Base-by-base conservation (phyloP, 257 asterid genomes). In the Knoxia roxburghii region DNA sequence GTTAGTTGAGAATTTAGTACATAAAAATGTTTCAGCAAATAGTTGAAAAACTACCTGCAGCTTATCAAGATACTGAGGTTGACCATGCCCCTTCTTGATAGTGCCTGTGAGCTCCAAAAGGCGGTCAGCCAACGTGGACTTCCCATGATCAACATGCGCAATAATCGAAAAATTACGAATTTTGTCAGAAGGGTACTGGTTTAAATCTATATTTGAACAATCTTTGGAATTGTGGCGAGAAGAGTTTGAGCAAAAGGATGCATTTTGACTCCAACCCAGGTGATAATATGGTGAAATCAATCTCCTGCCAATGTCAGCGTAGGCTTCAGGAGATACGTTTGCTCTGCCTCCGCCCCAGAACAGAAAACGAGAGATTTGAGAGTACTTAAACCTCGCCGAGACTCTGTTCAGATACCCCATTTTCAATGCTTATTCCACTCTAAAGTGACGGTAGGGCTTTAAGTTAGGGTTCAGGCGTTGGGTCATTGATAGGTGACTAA, bases 121-220 rank as follows among this genome's bases (percentile, higher is more conserved):
- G 59, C 99, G 81, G 79, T 93, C 99, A 73, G 99, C 99, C 24
- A 93, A 84, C 9, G 99, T 93, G n/a, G 99, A 93, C 75, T 93
- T 93, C 4, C 99, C 99, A 55, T 94, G 99, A 79, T 90, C 99
- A 60, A 94, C 95, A 67, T 94, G 99, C 15, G 99, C 99, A 74
- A 93, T 93, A 33, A 93, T 93, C 43, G 99, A 94, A 61, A 94
- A 94, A 79, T 94, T 94, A n/a, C 99, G 91, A 62, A 94, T 85
- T 11, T 78, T 84, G 6, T 94, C 96, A 15, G 92, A 53, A 23
- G 95, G 90, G 83, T 60, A 94, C 49, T 83, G 82, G 48, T 52
- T 83, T 77, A 94, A 78, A 72, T 93, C 99, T 63, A 92, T 70
- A 83, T 61, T 79, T n/a, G 87, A 77, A 61, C 66, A 53, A 26